These are phyloP conservation scores for Ceratobasidium sp. DNA, from an alignment of 1,284 basidiomycete genomes.

Conservation along the genomic window DNA sequence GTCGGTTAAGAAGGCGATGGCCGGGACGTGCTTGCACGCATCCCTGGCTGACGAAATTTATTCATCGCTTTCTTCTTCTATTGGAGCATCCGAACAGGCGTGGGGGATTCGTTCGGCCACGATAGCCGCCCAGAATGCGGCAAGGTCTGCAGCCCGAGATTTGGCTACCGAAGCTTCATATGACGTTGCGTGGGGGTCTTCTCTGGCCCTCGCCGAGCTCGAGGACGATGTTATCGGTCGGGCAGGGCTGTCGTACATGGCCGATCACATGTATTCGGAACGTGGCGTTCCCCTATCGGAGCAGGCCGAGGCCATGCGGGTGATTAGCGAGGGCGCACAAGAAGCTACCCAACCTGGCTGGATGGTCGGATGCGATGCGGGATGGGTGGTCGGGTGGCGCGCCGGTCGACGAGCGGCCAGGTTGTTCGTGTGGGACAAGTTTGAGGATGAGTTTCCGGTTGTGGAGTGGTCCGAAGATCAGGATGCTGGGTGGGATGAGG, in stretches of 20 bases:
- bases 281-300: constrained; percentile 8
- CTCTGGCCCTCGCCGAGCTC: background rate
- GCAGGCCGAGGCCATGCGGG: background rate
- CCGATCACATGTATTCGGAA: background rate
- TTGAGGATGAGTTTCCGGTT: constrained; percentile 53
- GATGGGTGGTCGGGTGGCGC: constrained; percentile 10
- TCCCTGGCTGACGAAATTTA: background rate
- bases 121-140: background rate
- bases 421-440: constrained; percentile 1
- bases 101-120: background rate
- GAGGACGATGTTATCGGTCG: constrained; percentile 4
- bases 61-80: background rate
- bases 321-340: background rate
- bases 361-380: background rate
- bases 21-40: background rate
- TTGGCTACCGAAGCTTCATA: background rate
- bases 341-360: background rate
- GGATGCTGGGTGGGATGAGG: constrained; percentile 7
- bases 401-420: constrained; percentile 9
- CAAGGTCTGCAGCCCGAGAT: background rate
- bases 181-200: constrained; percentile 1
- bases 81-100: background rate
- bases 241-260: background rate
- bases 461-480: constrained; percentile 71
- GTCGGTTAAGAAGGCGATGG: constrained; percentile 1